Evolutionary conservation across 2,329 filamentous ascomycete species (phyloP), one percentile per base, ranked within the genome.

Genomic region (Botryotinia globosa): DNA sequence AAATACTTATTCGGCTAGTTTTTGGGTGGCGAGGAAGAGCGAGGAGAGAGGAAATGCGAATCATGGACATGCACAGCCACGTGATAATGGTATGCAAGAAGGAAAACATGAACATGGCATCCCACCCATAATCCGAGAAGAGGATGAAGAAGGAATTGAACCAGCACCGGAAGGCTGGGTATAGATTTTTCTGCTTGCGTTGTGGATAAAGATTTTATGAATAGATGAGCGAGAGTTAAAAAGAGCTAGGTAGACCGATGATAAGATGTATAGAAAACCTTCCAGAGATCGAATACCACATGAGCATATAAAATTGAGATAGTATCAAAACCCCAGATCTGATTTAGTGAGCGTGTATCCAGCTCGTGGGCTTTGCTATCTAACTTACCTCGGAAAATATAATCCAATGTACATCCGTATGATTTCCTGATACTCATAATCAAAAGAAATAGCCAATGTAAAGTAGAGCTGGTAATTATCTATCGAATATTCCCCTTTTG

Each of bases 11-110:
- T 86, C 85, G 74, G 93, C 93, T 25, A 92, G 90, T 71, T 90
- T 92, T 75, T 99, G 96, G 96, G 85, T 97, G 42, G 95, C 93
- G 48, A 88, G 91, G 74, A 99, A 97, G 18, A n/a, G 16, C 34
- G 32, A 58, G 39, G 51, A 67, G 7, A 29, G 14, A n/a, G 14
- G 8, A 8, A 25, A 25, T 44, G 45, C 9, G 9, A n/a, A 22
- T 45, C 45, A 22, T 45, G 16, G 10, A 29, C 45, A 54, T 66
- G 45, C 5, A 39, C 34, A 56, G 10, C 12, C 14, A 51, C 18
- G 48, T 42, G 34, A 37, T 18, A 29, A 64, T 45, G 62, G n/a
- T 20, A 29, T 20, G 16, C 32, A 29, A 29, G 32, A 42, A 42
- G 34, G 25, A 42, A n/a, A 61, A 18, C 14, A 62, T 18, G 34